Base-by-base conservation (phyloP, 805 yeast species). In the Lipomyces yamanashiensis region DNA sequence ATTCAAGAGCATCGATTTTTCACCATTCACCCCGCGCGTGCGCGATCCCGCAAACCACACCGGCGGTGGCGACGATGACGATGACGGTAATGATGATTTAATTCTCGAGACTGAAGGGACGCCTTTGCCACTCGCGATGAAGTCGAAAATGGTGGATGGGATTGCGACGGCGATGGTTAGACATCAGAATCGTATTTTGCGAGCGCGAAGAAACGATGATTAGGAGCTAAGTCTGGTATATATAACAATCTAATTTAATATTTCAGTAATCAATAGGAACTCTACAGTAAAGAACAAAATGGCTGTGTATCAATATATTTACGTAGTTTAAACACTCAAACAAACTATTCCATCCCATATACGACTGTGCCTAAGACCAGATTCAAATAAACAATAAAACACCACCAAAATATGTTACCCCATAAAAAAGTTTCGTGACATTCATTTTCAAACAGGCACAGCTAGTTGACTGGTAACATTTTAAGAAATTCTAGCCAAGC, bases 401-500 rank as follows among this genome's bases (percentile, higher is more conserved):
- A 28, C 28, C 28, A 28, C 5, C 28, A 28, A 28, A 28, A 51
- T 39, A 51, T 15, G 10, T n/a, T 51, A 51, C 41, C 13, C 13
- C 28, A 41, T 13, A 40, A 63, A 55, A 23, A 56, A 61, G 41
- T 7, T 15, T 39, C 28, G 21, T 34, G 13, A 41, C 28, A 44
- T 10, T 17, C 12, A 23, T 39, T 13, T 12, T 15, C 36, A 33
- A 13, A 6, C 23, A 51, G 7, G 8, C 23, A 51, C 3, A 13
- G 34, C 3, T 2, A 34, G 37, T 13, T 7, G 15, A 37, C 19
- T 13, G n/a, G n/a, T n/a, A n/a, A n/a, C 23, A 50, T 2, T 19
- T 67, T 74, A 83, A 45, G 81, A 76, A 56, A 85, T 84, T 67
- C 84, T 80, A 53, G 85, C 83, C 74, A 89, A 79, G 62, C 89